Evolutionary conservation across 192 early-diverging fungal genomes (phyloP).

Genomic region (Coemansia sp.): DNA sequence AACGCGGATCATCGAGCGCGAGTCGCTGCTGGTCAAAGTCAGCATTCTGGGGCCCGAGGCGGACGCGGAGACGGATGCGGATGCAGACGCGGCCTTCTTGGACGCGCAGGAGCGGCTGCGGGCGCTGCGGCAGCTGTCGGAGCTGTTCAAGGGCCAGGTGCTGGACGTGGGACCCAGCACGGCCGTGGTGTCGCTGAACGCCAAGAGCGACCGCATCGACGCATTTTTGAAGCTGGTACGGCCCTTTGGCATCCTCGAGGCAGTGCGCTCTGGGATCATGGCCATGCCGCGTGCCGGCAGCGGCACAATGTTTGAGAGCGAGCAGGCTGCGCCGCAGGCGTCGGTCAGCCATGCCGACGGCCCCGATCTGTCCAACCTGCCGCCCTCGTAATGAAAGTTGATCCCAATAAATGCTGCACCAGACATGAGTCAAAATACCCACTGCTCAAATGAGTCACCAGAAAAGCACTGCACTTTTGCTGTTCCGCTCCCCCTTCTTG

Average conservation of each 20-base stretch:
- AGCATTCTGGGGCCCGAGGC: slow-evolving; percentile 58
- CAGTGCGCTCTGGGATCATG: slow-evolving; percentile 91
- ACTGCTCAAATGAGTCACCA: no score
- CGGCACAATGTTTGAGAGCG: slow-evolving; percentile 69
- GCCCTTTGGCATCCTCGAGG: slow-evolving; percentile 95
- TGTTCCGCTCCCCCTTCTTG: no score
- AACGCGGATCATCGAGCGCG: slow-evolving; percentile 84
- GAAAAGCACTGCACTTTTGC: no score
- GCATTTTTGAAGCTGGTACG: slow-evolving; percentile 90
- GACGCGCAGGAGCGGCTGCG: slow-evolving; percentile 66
- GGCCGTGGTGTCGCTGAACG: slow-evolving; percentile 82
- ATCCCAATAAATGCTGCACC: no score
- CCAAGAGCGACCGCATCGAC: slow-evolving; percentile 84
- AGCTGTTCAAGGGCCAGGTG: slow-evolving; percentile 81
- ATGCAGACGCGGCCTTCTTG: slow-evolving; percentile 50
- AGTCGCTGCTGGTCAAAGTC: slow-evolving; percentile 91
- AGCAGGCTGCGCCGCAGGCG: slow-evolving; percentile 63
- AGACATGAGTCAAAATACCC: neutral
- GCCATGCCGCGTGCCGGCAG: slow-evolving; percentile 92
- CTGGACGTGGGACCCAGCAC: slow-evolving; percentile 85
- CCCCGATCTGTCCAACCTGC: slow-evolving; percentile 75
- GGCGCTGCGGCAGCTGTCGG: slow-evolving; percentile 76
- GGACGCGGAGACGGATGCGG: slow-evolving; percentile 7
- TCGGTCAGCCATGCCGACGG: slow-evolving; percentile 60
- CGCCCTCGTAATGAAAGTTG: slow-evolving; percentile 70